Evolutionary conservation across 140 eudicot genomes (phyloP), one percentile per base, ranked within the genome.

Genomic region (Erigeron philadelphicus): DNA sequence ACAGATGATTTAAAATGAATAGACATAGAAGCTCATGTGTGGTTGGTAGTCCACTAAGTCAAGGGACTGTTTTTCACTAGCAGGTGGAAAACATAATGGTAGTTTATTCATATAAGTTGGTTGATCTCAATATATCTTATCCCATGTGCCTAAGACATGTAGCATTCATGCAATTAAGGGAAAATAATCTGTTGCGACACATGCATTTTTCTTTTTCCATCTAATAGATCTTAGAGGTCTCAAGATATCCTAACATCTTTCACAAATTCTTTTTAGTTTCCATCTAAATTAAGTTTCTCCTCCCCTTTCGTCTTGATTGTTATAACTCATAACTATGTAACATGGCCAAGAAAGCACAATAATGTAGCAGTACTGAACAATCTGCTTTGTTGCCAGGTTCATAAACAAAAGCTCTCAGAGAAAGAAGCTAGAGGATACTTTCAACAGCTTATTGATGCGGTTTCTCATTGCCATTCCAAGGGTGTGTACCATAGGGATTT

Each of bases 381-480:
- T 31, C 53, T 72, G 46, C 67, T 72, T 75, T 68, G 66, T 25
- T 74, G 75, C 12, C 70, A 94, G 99, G 99, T 84, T 83, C 85
- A 89, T 72, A 87, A 83, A 75, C 74, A 77, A 56, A 89, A 82
- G 81, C 95, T 94, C 55, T 81, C 91, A 52, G 99, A 94, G 64
- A 83, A 48, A 41, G 95, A 83, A 80, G 84, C 99, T 50, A 85
- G 99, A 79, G 73, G 70, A 74, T 94, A 87, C 87, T 89, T 94
- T 79, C 99, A 94, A 81, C 99, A 89, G 80, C 99, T 94, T 80
- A 83, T 94, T 50, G 97, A 94, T 73, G 89, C 96, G 67, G 87
- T 94, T 75, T 80, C 95, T 42, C 97, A 94, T 78, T 94, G 99
- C 65, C 99, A 94, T 64, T 78, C 85, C 50, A 94, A 85, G 89